These are phyloP conservation scores for Ottelia alismoides DNA, from an alignment of 106 monocot genomes.

Conservation along the genomic window DNA sequence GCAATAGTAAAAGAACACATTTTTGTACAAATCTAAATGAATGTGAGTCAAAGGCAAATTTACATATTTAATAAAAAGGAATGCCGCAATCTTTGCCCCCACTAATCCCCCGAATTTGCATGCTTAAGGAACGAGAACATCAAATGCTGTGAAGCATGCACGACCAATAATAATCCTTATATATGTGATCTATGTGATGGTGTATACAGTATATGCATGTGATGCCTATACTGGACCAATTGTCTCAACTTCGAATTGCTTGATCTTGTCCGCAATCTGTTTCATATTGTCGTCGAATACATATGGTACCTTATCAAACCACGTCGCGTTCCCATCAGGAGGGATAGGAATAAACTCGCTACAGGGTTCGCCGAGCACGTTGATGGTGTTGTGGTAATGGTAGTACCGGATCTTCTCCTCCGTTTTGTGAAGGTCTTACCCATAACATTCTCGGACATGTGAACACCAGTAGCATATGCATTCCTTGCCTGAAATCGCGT, in stretches of 20 bases:
- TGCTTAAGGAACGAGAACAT: no score
- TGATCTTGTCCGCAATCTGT: conserved; percentile 36
- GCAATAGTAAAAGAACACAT: no score
- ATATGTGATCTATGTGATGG: no score
- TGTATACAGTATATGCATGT: no score
- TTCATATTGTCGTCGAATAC: conserved; percentile 81
- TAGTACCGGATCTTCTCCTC: conserved; percentile 84
- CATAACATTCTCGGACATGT: conserved; percentile 90
- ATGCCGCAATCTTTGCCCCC: no score
- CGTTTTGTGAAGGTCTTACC: conserved; percentile 85
- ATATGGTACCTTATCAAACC: conserved; percentile 68
- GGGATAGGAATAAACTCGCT: conserved; percentile 59
- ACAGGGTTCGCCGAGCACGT: conserved; percentile 76
- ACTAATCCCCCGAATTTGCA: no score
- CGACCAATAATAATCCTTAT: no score
- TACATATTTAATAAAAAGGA: no score
- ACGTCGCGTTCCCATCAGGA: conserved; percentile 34
- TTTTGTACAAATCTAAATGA: no score
- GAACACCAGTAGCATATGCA: conserved; percentile 72
- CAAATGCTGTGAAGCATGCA: no score
- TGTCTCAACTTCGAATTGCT: conserved; percentile 51
- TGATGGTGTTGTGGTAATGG: conserved; percentile 91
- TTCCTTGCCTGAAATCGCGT: conserved; percentile 88
- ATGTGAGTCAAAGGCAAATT: no score
- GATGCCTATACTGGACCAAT: no score